phyloP scores from a whole-genome alignment of 1,284 basidiomycete species.

The Ganoderma resinaceum region DNA sequence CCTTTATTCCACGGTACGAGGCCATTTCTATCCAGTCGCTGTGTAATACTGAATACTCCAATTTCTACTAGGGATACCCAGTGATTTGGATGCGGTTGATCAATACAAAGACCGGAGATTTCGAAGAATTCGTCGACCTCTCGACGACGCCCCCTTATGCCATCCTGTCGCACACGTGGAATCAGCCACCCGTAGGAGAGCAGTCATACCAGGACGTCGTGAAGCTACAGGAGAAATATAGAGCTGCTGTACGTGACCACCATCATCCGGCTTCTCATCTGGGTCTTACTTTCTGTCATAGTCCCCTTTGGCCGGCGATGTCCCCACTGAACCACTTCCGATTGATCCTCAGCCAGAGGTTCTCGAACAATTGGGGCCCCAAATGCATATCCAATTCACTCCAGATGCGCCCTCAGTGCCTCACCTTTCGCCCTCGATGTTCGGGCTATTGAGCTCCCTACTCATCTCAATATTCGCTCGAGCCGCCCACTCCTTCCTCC shows the following conservation, averaged over 20 bases:
- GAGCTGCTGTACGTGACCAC: background rate
- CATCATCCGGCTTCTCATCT: background rate
- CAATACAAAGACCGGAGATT: background rate
- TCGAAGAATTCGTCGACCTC: background rate
- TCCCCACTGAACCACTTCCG: too few species aligned
- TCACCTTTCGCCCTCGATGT: background rate
- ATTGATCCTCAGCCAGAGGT: background rate
- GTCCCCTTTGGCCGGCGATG: background rate
- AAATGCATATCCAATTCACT: too few species aligned
- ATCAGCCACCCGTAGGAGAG: background rate
- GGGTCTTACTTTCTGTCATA: background rate
- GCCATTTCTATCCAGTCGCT: too few species aligned
- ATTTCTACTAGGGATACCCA: too few species aligned
- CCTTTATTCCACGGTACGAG: too few species aligned
- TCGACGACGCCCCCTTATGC: slow-evolving; percentile 6
- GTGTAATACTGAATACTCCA: too few species aligned
- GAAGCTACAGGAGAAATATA: background rate
- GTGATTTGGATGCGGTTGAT: slow-evolving; percentile 11
- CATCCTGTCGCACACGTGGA: slow-evolving; percentile 14
- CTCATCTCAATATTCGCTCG: too few species aligned
- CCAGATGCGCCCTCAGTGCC: too few species aligned
- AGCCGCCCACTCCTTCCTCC: too few species aligned
- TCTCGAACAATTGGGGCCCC: too few species aligned
- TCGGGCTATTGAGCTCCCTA: too few species aligned
- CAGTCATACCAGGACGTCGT: slow-evolving; percentile 6